Evolutionary conservation across 169 alveolate species (phyloP), one percentile per base, ranked within the genome.

Genomic region (Eimeria necatrix): DNA sequence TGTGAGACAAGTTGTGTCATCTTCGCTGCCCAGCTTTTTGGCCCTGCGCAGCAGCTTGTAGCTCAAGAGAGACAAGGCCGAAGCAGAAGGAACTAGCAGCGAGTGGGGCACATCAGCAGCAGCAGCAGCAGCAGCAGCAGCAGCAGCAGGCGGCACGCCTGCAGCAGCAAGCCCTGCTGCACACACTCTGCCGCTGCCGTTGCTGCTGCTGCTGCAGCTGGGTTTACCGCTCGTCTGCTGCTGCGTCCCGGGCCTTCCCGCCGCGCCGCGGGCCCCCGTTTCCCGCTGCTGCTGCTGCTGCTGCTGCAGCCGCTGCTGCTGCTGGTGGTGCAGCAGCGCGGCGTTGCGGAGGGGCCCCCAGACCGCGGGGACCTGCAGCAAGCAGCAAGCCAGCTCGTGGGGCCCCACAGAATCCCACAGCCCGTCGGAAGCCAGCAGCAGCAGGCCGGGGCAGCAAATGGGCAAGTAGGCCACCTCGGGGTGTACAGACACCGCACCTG

Each of bases 361-460:
- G 26, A 89, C 48, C 24, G n/a, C 56, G 18, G 48, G 53, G 8
- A 51, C 78, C 59, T 89, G 49, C 56, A 51, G 32, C 76, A 89
- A 4, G n/a, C 60, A n/a, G 18, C 12, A 24, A 22, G 71, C 60
- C 49, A 89, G 4, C n/a, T 89, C 88, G 4, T 51, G 6, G 51
- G 85, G 59, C 60, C 46, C 26, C 59, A 89, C 10, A n/a, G 14
- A 12, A 59, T 93, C 96, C 96, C 96, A 93, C 24, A 93, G 6
- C 12, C 96, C 96, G 46, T 93, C 96, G 46, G 94, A 61, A 10
- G 76, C 96, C 2, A 93, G 68, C 64, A 93, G 81, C 32, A 93
- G 48, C 22, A 93, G 24, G 49, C 94, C 41, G 22, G 96, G 96
- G 49, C n/a, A 20, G 12, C 26, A 2, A 7, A 93, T 7, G n/a